These are phyloP conservation scores for Hygrocybe punicea DNA, from an alignment of 768 basidiomycete genomes.

Conservation along the genomic window DNA sequence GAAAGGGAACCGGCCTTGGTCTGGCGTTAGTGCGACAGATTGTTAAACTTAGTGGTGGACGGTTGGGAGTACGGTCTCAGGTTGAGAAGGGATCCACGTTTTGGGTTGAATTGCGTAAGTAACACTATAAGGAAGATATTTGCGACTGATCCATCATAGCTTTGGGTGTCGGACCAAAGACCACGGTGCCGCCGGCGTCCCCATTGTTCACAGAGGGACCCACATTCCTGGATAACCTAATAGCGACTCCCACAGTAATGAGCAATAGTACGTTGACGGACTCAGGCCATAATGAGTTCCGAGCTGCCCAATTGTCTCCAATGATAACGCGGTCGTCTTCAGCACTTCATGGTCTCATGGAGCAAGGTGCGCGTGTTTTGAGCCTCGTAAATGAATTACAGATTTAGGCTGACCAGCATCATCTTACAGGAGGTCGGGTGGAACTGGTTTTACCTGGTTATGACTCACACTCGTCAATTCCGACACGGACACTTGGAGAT, in stretches of 20 bases:
- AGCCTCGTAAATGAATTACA: conserved; percentile 4
- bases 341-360: conserved; percentile 65
- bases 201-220: conserved; percentile 11
- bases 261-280: conserved; percentile 25
- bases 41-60: conserved; percentile 69
- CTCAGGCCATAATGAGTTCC: conserved; percentile 29
- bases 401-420: neutral
- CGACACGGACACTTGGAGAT: conserved; percentile 42
- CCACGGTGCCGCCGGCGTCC: conserved; percentile 25
- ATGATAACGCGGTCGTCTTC: conserved; percentile 35
- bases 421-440: conserved; percentile 49
- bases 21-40: conserved; percentile 76
- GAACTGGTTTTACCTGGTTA: conserved; percentile 44
- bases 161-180: conserved; percentile 65
- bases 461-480: conserved; percentile 32
- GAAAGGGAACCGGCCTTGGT: conserved; percentile 71
- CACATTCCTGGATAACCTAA: conserved; percentile 13
- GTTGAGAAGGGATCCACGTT: conserved; percentile 75
- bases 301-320: conserved; percentile 25
- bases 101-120: conserved; percentile 71
- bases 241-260: conserved; percentile 14
- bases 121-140: neutral
- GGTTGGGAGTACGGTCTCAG: conserved; percentile 64
- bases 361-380: conserved; percentile 43
- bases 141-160: conserved; percentile 32